phyloP scores from a whole-genome alignment of 257 asterid species.

The Solanum rostratum region DNA sequence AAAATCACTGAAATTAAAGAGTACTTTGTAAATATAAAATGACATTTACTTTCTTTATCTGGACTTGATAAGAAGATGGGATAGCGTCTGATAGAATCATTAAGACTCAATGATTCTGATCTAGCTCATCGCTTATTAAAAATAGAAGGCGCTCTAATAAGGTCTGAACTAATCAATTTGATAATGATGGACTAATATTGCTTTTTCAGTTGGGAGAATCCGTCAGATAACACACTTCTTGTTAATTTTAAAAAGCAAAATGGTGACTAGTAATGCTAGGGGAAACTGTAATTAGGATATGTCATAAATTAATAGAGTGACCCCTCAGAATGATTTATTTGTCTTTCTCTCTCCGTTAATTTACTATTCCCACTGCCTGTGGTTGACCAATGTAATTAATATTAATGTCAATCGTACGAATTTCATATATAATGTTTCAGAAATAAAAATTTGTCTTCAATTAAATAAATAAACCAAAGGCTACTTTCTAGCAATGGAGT shows the following conservation, averaged over 20 bases:
- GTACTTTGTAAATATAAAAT: too few species aligned
- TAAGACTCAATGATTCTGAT: too few species aligned
- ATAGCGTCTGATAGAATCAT: too few species aligned
- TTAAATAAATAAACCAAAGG: background rate
- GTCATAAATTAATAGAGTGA: background rate
- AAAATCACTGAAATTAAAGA: background rate
- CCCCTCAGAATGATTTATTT: slow-evolving; percentile 19
- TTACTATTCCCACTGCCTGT: background rate
- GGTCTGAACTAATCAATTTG: background rate
- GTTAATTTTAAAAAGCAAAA: too few species aligned
- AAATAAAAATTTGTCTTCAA: background rate
- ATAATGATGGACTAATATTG: background rate
- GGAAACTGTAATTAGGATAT: background rate
- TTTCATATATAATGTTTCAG: background rate
- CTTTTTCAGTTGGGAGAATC: background rate
- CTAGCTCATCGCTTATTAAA: too few species aligned
- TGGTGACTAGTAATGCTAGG: too few species aligned
- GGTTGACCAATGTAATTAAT: background rate
- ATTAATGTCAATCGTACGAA: background rate
- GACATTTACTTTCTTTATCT: too few species aligned
- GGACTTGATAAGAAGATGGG: background rate
- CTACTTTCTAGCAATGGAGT: background rate
- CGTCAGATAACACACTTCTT: too few species aligned
- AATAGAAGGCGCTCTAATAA: too few species aligned
- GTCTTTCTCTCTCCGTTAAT: slow-evolving; percentile 15